Evolutionary conservation across 768 basidiomycete species (phyloP).

Genomic region (Tricholoma matsutake): DNA sequence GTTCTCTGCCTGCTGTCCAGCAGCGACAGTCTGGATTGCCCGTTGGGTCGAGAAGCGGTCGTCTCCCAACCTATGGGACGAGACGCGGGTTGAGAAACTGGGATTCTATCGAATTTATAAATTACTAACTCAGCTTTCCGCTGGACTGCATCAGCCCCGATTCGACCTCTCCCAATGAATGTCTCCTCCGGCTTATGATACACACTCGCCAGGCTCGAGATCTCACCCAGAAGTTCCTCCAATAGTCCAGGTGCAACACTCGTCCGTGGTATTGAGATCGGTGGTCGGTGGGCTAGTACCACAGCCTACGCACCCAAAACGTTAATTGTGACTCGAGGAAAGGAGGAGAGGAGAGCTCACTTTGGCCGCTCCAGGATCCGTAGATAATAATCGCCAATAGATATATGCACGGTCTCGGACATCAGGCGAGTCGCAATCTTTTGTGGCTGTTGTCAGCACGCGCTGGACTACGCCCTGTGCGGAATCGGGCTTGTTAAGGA

Average conservation of each 20-base stretch:
- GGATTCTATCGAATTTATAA: slow-evolving; percentile 3
- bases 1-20: slow-evolving; percentile 93
- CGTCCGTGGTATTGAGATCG: slow-evolving; percentile 89
- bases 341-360: slow-evolving; percentile 34
- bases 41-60: slow-evolving; percentile 75
- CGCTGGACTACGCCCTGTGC: slow-evolving; percentile 90
- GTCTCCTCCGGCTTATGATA: slow-evolving; percentile 98
- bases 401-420: slow-evolving; percentile 97
- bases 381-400: slow-evolving; percentile 93
- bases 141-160: slow-evolving; percentile 77
- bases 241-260: slow-evolving; percentile 84
- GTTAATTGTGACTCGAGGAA: not conserved
- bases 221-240: slow-evolving; percentile 89
- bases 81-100: not conserved
- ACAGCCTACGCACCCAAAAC: slow-evolving; percentile 47
- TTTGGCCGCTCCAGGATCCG: slow-evolving; percentile 95
- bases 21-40: slow-evolving; percentile 87
- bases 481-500: slow-evolving; percentile 90
- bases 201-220: slow-evolving; percentile 87
- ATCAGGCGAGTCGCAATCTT: slow-evolving; percentile 95
- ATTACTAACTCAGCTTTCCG: slow-evolving; percentile 56
- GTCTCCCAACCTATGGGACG: slow-evolving; percentile 46
- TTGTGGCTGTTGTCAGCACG: slow-evolving; percentile 92
- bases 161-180: slow-evolving; percentile 88
- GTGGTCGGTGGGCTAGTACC: slow-evolving; percentile 87